Evolutionary conservation across 2,329 filamentous ascomycete genomes (phyloP).

Genomic region (Pseudogymnoascus sp.): DNA sequence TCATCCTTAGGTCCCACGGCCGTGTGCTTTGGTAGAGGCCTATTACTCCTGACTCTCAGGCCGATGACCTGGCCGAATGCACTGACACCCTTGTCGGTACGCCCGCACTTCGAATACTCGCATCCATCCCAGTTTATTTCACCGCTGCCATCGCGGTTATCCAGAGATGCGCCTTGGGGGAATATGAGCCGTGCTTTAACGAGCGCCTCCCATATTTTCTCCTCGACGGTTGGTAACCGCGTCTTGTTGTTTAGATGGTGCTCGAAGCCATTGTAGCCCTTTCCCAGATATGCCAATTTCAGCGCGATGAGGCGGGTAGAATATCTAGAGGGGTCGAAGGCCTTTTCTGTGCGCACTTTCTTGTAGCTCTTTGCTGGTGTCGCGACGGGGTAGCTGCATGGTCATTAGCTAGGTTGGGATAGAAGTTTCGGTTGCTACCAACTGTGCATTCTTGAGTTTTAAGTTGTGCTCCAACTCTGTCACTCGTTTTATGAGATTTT

Average conservation of each 20-base stretch:
- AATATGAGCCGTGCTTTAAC: slow-evolving; percentile 75
- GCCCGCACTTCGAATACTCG: slow-evolving; percentile 90
- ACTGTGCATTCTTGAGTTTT: slow-evolving; percentile 36
- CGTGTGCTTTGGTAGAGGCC: slow-evolving; percentile 42
- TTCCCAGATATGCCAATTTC: slow-evolving; percentile 89
- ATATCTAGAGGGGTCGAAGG: slow-evolving; percentile 70
- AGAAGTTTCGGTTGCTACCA: slow-evolving; percentile 14
- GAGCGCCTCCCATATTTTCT: slow-evolving; percentile 87
- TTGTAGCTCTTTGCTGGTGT: slow-evolving; percentile 18
- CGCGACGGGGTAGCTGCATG: slow-evolving; percentile 17
- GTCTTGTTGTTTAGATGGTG: slow-evolving; percentile 64
- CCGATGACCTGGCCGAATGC: slow-evolving; percentile 94
- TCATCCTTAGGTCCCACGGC: slow-evolving; percentile 2
- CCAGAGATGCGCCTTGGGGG: slow-evolving; percentile 34
- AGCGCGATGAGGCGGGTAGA: slow-evolving; percentile 77
- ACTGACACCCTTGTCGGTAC: slow-evolving; percentile 88
- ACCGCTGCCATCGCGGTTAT: slow-evolving; percentile 24
- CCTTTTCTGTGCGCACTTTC: slow-evolving; percentile 22
- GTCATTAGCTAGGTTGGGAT: not conserved
- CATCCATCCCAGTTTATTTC: slow-evolving; percentile 71
- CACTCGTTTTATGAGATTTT: slow-evolving; percentile 60
- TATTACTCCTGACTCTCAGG: slow-evolving; percentile 70
- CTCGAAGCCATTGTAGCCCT: slow-evolving; percentile 88
- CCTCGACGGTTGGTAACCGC: slow-evolving; percentile 74
- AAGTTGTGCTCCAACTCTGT: slow-evolving; percentile 59